Percentiles rank a stretch among this genome's conserved stretches.
Conservation (phyloP, 2,329 filamentous ascomycete species). For the Hymenoscyphus infarciens region DNA sequence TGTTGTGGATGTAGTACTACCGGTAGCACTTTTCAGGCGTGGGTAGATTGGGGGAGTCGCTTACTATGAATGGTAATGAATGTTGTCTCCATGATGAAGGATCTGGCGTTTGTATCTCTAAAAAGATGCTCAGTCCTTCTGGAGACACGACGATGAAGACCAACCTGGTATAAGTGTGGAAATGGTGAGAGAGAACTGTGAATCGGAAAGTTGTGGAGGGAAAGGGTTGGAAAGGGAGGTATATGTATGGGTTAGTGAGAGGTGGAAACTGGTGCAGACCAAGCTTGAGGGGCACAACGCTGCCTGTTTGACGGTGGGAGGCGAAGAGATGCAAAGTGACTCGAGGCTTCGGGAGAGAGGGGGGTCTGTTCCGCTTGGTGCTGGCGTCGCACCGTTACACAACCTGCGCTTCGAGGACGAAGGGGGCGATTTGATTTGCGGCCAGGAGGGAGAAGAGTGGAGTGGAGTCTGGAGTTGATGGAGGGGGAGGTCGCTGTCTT, state of each 20-base stretch:
- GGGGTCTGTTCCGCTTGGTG: conserved; percentile 1
- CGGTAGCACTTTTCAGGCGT: not conserved
- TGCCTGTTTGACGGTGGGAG: not conserved
- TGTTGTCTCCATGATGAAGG: conserved; percentile 68
- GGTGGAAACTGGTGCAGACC: not conserved
- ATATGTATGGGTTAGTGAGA: conserved; percentile 1
- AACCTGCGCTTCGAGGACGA: not conserved
- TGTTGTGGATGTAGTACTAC: conserved; percentile 10
- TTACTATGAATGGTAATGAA: conserved; percentile 89
- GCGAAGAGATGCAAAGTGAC: not conserved
- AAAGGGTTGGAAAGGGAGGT: not conserved
- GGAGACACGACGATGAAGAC: conserved; percentile 15
- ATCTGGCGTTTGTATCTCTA: conserved; percentile 36
- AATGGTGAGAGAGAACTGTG: not conserved
- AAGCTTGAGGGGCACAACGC: not conserved
- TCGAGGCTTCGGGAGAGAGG: conserved; percentile 1
- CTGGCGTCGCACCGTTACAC: not conserved
- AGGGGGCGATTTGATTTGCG: not conserved
- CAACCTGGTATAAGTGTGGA: not conserved
- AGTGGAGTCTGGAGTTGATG: not conserved
- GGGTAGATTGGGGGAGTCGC: conserved; percentile 33
- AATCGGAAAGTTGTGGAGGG: not conserved
- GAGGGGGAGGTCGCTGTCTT: not conserved
- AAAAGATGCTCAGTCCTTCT: conserved; percentile 35
- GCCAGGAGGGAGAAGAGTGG: not conserved